A percentile compares a stretch with the other conserved stretches of the same genome.
These are phyloP conservation scores for Mortierella sp. DNA, from an alignment of 371 early-diverging fungal species.

Conservation along the genomic window DNA sequence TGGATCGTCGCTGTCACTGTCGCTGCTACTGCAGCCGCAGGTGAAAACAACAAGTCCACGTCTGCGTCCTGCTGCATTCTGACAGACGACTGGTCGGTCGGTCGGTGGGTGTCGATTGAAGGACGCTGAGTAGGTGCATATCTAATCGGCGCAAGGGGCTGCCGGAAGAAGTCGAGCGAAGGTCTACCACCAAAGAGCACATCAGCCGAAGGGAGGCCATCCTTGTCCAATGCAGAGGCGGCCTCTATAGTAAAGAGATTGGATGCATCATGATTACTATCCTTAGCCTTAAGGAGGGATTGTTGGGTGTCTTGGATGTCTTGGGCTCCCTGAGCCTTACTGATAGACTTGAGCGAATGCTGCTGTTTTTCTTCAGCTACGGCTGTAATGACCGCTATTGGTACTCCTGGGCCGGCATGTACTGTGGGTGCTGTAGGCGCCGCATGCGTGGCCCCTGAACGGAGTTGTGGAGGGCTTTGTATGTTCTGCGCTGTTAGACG, in stretches of 20 bases:
- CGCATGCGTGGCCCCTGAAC: background rate
- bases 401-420: background rate
- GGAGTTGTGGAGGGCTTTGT: background rate
- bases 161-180: conserved; percentile 31
- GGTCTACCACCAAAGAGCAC: conserved; percentile 38
- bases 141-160: background rate
- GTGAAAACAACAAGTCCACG: background rate
- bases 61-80: background rate
- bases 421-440: background rate
- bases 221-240: background rate
- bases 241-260: background rate
- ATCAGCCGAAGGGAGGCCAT: conserved; percentile 45
- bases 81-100: background rate
- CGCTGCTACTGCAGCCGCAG: background rate
- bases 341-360: background rate
- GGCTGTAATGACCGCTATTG: background rate
- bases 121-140: background rate
- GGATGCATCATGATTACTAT: background rate
- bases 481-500: background rate
- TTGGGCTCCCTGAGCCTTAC: background rate
- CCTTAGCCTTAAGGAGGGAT: background rate
- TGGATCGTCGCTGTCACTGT: background rate
- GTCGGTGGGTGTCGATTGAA: background rate
- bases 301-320: background rate
- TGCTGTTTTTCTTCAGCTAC: background rate